Evolutionary conservation across 768 basidiomycete genomes (phyloP), one percentile per base, ranked within the genome.

Genomic region (Boletus rufocinnamomeus): DNA sequence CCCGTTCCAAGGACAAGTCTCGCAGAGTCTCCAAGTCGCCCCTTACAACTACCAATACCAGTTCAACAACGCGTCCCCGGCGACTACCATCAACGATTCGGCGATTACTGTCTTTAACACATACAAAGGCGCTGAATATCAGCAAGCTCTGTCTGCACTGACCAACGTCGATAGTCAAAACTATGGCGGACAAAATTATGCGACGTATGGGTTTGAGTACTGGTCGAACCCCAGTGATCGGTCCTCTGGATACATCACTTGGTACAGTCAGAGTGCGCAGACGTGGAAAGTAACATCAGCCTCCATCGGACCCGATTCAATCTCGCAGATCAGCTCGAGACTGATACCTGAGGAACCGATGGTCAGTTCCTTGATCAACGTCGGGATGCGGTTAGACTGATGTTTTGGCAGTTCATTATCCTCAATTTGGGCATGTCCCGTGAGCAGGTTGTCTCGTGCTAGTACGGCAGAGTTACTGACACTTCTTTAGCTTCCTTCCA

Each of bases 301-400:
- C 4, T 77, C 91, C 3, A 74, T 94, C n/a, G 89, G 84, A 5
- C 74, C 93, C 2, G 87, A 95, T 73, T 25, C 81, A 0, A 68
- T 63, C 5, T 76, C 83, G 0, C 60, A 86, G 54, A 79, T 98
- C 50, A 78, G 82, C 37, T 77, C 81, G 65, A 80, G 95, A 35
- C 67, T 95, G 17, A 85, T 85, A 56, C 79, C 93, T 6, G 92
- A 95, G 67, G 97, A 99, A 71, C 96, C 97, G 2, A 89, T 98
- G 94, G 92, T 93, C 63, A 61, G 84, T 76, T 52, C 53, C 60
- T 57, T 50, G 58, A 58, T 38, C 14, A 27, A 47, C 13, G 30
- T 14, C 38, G 19, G 27, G 56, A 37, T 45, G 49, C 16, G 9
- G 17, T 58, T 27, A 27, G 9, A 50, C 60, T 65, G 40, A 63